Evolutionary conservation across 257 asterid genomes (phyloP).

Genomic region (Gentiana macrophylla): DNA sequence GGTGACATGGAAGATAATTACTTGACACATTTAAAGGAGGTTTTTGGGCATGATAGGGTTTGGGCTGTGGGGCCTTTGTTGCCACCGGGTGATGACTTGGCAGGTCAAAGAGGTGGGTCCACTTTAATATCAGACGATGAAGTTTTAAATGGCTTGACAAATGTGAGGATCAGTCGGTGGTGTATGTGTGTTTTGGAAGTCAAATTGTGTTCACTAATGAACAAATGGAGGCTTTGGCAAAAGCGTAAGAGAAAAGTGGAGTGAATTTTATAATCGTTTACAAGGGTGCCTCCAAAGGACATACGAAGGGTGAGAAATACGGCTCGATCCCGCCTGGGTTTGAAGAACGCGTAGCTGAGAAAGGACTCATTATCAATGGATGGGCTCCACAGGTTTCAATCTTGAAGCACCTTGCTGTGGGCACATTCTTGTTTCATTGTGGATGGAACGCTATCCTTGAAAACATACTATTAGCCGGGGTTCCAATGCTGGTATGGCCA

Average conservation of each 20-base stretch:
- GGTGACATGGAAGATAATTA: conserved; percentile 30
- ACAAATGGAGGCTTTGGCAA: conserved; percentile 43
- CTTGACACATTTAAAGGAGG: conserved; percentile 25
- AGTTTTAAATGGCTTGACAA: conserved; percentile 46
- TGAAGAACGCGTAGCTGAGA: conserved; percentile 47
- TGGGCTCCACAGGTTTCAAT: conserved; percentile 77
- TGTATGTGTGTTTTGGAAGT: conserved; percentile 76
- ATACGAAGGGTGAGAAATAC: conserved; percentile 16
- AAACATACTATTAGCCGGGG: conserved; percentile 32
- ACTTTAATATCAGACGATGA: conserved; percentile 18
- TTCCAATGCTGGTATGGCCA: conserved; percentile 76
- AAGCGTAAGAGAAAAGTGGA: conserved; percentile 48
- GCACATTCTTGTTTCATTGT: conserved; percentile 47
- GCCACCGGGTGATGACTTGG: conserved; percentile 17
- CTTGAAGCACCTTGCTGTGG: conserved; percentile 33
- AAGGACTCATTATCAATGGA: conserved; percentile 52
- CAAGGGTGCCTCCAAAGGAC: conserved; percentile 52
- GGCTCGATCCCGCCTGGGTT: conserved; percentile 53
- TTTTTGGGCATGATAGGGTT: conserved; percentile 38
- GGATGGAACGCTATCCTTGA: conserved; percentile 75
- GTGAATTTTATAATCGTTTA: conserved; percentile 36
- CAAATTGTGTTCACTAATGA: conserved; percentile 50
- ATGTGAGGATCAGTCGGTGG: conserved; percentile 34
- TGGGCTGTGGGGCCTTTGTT: conserved; percentile 68
- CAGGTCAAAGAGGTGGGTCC: conserved; percentile 37